Base-by-base conservation (phyloP, 2,329 filamentous ascomycete species). In the Corynespora cassiicola region DNA sequence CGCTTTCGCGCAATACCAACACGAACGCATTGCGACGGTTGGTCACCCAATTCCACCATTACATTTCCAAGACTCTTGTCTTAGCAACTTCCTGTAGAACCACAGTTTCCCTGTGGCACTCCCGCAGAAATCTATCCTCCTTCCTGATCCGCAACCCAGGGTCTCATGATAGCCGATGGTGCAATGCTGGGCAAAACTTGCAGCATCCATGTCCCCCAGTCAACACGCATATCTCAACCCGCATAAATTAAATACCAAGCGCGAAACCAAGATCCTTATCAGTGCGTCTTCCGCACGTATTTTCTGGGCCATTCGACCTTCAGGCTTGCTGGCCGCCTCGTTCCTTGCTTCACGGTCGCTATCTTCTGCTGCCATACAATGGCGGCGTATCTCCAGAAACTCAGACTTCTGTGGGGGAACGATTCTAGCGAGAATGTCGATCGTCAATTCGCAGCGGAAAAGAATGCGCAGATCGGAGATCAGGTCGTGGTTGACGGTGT, bases 381-480 rank as follows among this genome's bases (percentile, higher is more conserved):
- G 21, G 41, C 31, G 20, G 41, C 43, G 20, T 33, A 42, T 15
- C 12, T 57, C 17, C 54, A 55, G 36, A 47, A 43, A n/a, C n/a
- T n/a, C n/a, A n/a, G n/a, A 28, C 39, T 51, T 7, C 48, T 56
- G n/a, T 46, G 42, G 37, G 38, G 39, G 6, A 42, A 37, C 31
- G 38, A 43, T 18, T 56, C 54, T 4, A 35, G 37, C 26, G 46
- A 49, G 15, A 31, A 38, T 20, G 40, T 56, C 11, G 45, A 54
- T 35, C 35, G 41, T 3, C 17, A 28, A 3, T 41, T 52, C 11
- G 54, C 53, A 10, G 54, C 51, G 17, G 52, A 57, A 33, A 56
- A 52, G 31, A 61, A 61, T 39, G 47, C 50, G 14, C 50, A 56
- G 42, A 56, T 63, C 31, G 52, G 56, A 2, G 58, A 61, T 6